Base-by-base conservation (phyloP, 2,329 filamentous ascomycete species). In the Xylaria polymorpha region DNA sequence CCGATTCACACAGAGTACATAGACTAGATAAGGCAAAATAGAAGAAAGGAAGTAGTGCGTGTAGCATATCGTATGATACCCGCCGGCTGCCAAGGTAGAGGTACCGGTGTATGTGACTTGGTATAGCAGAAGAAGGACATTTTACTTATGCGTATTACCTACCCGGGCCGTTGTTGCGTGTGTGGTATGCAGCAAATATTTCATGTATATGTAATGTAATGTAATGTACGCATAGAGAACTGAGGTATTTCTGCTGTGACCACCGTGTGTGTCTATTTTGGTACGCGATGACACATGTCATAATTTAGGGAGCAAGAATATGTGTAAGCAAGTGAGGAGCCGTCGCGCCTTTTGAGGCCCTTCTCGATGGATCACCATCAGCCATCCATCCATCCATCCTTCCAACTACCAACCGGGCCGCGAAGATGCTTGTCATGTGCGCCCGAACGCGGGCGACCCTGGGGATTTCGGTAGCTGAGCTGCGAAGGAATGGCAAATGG, bases 381-480 rank as follows among this genome's bases (percentile, higher is more conserved):
- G 57, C 44, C 58, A 37, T 37, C 67, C 55, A 61, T 58, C 60
- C 55, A 37, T 37, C 67, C 55, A 61, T 58, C 60, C 55, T 37
- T 8, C 35, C 35, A 37, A 37, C 35, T 61, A 60, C 61, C 55
- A 69, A 48, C 67, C 64, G 69, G 69, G 61, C 69, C 67, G 66
- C 64, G 46, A 69, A 56, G 22, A 66, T 61, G 69, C 69, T 65
- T 61, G 64, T 71, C 67, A 67, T 71, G 67, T 69, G 63, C 50
- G 20, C 66, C 69, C 62, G 59, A 58, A 56, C 39, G 55, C 66
- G 62, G 69, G 59, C 66, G 53, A 61, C 46, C 55, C 50, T 71
- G 69, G 60, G 62, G 53, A 44, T n/a, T 53, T 71, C 58, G 66
- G 63, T 60, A 71, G 60, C 63, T 64, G 50, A 53, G 61, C 39